Evolutionary conservation across 768 basidiomycete species (phyloP), one percentile per base, ranked within the genome.

Genomic region (Amanita jacksonii): DNA sequence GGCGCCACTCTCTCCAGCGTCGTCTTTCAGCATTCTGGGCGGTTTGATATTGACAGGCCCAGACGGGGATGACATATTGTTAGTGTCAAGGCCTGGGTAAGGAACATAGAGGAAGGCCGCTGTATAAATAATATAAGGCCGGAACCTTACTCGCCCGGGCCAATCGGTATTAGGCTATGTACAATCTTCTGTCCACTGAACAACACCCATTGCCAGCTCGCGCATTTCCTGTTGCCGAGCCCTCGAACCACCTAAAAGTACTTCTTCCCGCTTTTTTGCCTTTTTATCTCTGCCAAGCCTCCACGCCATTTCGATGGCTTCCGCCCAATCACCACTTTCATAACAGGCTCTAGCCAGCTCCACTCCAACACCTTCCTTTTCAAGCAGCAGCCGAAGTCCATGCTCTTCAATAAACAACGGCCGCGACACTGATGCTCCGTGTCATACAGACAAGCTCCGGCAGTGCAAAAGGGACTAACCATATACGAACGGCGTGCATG

Each of bases 371-470:
- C 85, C 85, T 35, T 80, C 74, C 18, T 62, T 63, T 30, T 74
- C 66, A 30, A 88, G 74, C 24, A 83, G 64, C 10, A 79, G 64
- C 4, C 77, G 74, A 24, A 89, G 65, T 3, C 86, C 86, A 52
- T 83, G 78, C 56, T 89, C 86, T 54, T 88, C 85, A 32, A 87
- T 76, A 52, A 89, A 88, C 28, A 87, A 64, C 0, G 86, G 86
- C 2, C 85, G 70, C 1, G 85, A 79, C 9, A 88, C 83, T 83
- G 54, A 20, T 27, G 33, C 22, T 18, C 33, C 22, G 15, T 43
- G 31, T 43, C 38, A 34, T 41, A 27, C 24, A 38, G 32, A 16
- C 18, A 46, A 10, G 23, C 20, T 8, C 30, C 27, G 51, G 27
- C 16, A 13, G 12, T 28, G 31, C 20, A 32, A 45, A 18, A 19